phyloP scores from a whole-genome alignment of 495 filamentous ascomycete species.

The Aspergillus sclerotioniger region DNA sequence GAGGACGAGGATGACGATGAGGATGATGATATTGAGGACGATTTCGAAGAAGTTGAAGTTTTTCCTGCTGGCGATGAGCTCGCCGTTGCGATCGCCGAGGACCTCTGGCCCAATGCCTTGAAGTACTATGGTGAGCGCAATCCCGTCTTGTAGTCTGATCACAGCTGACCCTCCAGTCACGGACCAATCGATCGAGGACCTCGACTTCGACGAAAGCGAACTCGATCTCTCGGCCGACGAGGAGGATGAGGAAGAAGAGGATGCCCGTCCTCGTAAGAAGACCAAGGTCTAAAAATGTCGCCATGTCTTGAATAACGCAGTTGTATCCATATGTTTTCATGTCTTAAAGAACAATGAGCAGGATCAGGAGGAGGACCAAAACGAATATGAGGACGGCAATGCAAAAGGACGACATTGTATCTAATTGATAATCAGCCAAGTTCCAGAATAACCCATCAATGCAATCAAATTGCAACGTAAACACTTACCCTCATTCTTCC shows the following conservation, averaged over 20 bases:
- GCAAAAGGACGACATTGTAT: conserved; percentile 85
- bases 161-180: conserved; percentile 11
- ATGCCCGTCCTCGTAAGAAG: conserved; percentile 46
- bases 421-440: conserved; percentile 45
- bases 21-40: conserved; percentile 52
- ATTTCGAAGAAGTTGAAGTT: conserved; percentile 63
- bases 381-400: conserved; percentile 83
- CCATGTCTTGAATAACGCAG: background rate
- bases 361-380: conserved; percentile 77
- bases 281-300: conserved; percentile 34
- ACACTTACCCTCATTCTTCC: conserved; percentile 81
- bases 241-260: conserved; percentile 30
- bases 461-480: conserved; percentile 7
- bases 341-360: conserved; percentile 51
- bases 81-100: conserved; percentile 75
- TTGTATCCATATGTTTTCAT: conserved; percentile 36
- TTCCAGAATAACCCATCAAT: conserved; percentile 5
- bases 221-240: conserved; percentile 22
- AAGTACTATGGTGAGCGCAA: conserved; percentile 80
- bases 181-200: conserved; percentile 36
- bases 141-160: background rate
- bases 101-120: conserved; percentile 81
- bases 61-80: conserved; percentile 79
- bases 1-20: conserved; percentile 44
- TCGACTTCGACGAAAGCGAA: conserved; percentile 29